Conservation (phyloP, 768 basidiomycete genomes). For the Leccinum pellstonianum region DNA sequence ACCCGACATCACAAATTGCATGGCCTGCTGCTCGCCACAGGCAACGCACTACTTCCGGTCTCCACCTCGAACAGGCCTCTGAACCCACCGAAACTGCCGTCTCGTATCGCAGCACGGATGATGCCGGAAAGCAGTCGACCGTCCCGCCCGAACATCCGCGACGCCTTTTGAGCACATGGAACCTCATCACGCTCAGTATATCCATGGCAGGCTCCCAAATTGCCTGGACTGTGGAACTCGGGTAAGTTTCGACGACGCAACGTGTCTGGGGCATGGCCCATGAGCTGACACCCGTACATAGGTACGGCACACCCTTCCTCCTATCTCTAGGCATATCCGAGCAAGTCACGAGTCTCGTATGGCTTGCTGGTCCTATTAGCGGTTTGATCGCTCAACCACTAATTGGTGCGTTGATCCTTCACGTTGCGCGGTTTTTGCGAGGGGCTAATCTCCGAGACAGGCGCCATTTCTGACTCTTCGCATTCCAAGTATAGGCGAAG, state of each 20-base stretch:
- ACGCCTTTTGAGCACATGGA: constrained; percentile 49
- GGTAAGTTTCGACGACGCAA: constrained; percentile 48
- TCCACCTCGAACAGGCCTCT: constrained; percentile 23
- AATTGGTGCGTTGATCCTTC: constrained; percentile 59
- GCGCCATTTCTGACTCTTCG: constrained; percentile 94
- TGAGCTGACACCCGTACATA: constrained; percentile 32
- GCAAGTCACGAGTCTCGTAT: constrained; percentile 89
- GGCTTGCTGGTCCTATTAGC: constrained; percentile 93
- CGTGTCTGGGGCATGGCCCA: neutral
- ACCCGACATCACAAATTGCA: constrained; percentile 76
- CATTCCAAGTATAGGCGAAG: constrained; percentile 86
- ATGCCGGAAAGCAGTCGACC: constrained; percentile 25
- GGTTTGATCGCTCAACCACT: constrained; percentile 96
- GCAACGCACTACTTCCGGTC: constrained; percentile 27
- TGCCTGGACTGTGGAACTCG: constrained; percentile 93
- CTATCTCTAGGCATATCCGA: constrained; percentile 79
- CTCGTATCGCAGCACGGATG: constrained; percentile 34
- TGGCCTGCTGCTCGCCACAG: constrained; percentile 58
- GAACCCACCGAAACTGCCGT: constrained; percentile 21
- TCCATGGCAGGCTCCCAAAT: constrained; percentile 96
- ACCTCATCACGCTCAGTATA: constrained; percentile 78
- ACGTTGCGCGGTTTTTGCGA: neutral
- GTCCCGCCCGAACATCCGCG: constrained; percentile 24
- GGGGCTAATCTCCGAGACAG: constrained; percentile 38
- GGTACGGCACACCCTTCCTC: constrained; percentile 95